Base-by-base conservation (phyloP, 139 green algal genomes). In the Chlorella sp. region DNA sequence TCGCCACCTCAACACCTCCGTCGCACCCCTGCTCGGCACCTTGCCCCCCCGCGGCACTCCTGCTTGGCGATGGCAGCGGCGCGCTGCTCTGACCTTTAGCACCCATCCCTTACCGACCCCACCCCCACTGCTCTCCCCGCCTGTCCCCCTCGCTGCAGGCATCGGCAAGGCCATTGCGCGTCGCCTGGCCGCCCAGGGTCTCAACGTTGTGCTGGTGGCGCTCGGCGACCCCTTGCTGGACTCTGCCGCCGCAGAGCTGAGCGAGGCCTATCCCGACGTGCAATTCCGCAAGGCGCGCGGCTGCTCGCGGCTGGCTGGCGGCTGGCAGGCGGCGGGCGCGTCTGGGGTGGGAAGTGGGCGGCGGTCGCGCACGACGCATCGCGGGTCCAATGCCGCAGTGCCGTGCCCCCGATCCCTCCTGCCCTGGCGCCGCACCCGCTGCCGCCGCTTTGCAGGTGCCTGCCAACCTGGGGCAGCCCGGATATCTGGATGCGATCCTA, bases 201-300 rank as follows among this genome's bases (percentile, higher is more conserved):
- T 98, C 5, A 96, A 96, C 71, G 90, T 98, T 23, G 94, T 97
- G 45, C 70, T 98, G 14, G 94, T 98, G 8, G 92, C 95, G 0
- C 73, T 96, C 40, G 82, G 84, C 8, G 92, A 98, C 45, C n/a
- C 82, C 17, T 65, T 96, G 29, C 84, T 98, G 35, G 87, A 95
- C 21, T 41, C 60, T 21, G 93, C 94, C 0, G 78, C 77, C 71
- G 77, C 85, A 25, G 92, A 97, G 77, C 73, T 98, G 1, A 73
- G 77, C 5, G 60, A 77, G 8, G 58, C 77, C 1, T 96, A 89
- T 59, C 88, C 90, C 17, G 76, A 88, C 17, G 71, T 91, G 31
- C 73, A 90, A 55, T 93, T 98, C 77, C 77, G 87, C 31, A 96
- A 96, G 86, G 91, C 92, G 5, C n/a, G 33, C 17, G 5, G 46